Base-by-base conservation (phyloP, 495 filamentous ascomycete species). In the Aspergillus sparsus region DNA sequence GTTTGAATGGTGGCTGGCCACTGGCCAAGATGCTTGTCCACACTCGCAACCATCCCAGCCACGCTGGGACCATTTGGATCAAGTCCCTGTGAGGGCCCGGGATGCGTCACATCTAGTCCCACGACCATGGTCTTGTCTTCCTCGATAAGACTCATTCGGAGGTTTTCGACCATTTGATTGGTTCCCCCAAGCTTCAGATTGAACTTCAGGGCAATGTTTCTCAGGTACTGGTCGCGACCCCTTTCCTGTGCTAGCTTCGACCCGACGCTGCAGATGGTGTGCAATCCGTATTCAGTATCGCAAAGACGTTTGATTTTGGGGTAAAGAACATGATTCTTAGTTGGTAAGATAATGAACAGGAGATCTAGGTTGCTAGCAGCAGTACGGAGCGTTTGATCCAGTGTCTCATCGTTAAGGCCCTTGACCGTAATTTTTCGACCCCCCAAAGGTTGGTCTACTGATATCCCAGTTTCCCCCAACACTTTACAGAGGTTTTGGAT, bases 21-120 rank as follows among this genome's bases (percentile, higher is more conserved):
- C 57, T 91, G 88, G 0, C 70, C 77, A 10, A 90, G 79, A 13
- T 77, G 62, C 0, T 64, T 64, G 68, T 94, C 89, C 35, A 86
- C 68, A 55, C 85, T 90, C 0, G 89, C 85, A 9, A 94, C 90
- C 55, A 95, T 78, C 6, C 82, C 89, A 3, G 91, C 90, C 56
- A 94, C 83, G 64, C 86, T 90, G 6, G 91, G 91, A 1, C 82
- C 79, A 6, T 74, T 75, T 10, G 76, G 69, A 0, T 77, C 58
- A 13, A 82, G 83, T 0, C 89, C 82, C 21, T 27, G 21, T 3
- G 21, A 27, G 8, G 92, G 90, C 0, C 89, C 90, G 0, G 93
- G 93, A 65, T 97, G 93, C 0, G 91, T 94, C 3, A 96, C 92
- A 65, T 97, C 93, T 45, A 92, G 86, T 0, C 93, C 93, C 36